Evolutionary conservation across 768 basidiomycete species (phyloP).

Genomic region (Tephrocybe sp.): DNA sequence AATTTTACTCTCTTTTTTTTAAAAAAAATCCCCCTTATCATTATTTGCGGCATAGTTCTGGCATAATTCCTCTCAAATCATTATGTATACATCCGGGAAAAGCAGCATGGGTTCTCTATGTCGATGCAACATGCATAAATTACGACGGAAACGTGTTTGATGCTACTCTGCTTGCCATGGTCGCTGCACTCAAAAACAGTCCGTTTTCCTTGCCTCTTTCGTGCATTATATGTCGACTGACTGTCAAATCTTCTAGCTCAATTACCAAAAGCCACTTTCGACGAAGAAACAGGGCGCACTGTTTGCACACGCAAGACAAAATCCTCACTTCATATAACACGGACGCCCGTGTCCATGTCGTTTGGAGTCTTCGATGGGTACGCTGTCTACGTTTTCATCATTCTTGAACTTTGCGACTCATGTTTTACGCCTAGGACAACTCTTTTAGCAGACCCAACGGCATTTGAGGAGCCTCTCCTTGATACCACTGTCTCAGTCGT

Average conservation of each 20-base stretch:
- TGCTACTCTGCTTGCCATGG: conserved; percentile 83
- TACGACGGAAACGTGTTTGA: conserved; percentile 97
- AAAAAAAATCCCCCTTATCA: not conserved
- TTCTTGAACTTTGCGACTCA: not conserved
- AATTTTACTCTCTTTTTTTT: not conserved
- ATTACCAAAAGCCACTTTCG: conserved; percentile 67
- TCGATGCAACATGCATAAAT: conserved; percentile 94
- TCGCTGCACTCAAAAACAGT: conserved; percentile 86
- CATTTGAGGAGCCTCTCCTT: conserved; percentile 88
- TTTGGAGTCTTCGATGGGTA: conserved; percentile 87
- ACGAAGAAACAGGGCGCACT: conserved; percentile 63
- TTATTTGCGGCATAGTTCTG: conserved; percentile 47
- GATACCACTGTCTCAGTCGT: conserved; percentile 68
- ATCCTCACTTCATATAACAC: conserved; percentile 44
- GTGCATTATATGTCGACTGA: not conserved
- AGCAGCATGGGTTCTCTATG: conserved; percentile 90
- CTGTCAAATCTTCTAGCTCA: conserved; percentile 41
- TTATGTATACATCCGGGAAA: conserved; percentile 81
- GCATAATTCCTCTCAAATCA: conserved; percentile 57
- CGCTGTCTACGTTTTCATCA: conserved; percentile 23
- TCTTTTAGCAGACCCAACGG: conserved; percentile 78
- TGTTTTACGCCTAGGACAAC: not conserved
- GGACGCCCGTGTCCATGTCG: conserved; percentile 49
- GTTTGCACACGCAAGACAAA: conserved; percentile 53
- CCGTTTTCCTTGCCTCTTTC: conserved; percentile 23